phyloP scores from a whole-genome alignment of 371 early-diverging fungal species.

The Globomyces sp. region DNA sequence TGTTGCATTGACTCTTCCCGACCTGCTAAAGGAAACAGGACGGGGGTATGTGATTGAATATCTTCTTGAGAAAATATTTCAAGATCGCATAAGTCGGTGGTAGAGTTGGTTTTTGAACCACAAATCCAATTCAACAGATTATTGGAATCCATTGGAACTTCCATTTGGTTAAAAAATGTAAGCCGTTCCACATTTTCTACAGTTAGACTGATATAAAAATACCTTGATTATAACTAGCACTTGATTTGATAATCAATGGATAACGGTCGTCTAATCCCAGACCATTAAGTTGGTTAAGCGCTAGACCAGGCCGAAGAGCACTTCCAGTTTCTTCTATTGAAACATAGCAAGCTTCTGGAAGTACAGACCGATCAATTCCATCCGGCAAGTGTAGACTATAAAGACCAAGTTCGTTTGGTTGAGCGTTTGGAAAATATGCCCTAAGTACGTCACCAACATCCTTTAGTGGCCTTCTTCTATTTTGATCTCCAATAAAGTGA shows the following conservation, averaged over 20 bases:
- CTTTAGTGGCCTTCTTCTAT: not conserved
- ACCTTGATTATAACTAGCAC: too few relatives aligned
- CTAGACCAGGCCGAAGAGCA: not conserved
- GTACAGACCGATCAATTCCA: not conserved
- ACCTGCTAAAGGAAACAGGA: not conserved
- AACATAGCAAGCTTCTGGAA: not conserved
- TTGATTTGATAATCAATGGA: not conserved
- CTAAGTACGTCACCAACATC: not conserved
- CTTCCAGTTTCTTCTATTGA: not conserved
- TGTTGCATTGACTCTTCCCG: not conserved
- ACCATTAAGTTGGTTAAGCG: not conserved
- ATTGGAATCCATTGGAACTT: not conserved
- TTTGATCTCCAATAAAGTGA: constrained; percentile 15
- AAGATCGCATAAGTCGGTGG: not conserved
- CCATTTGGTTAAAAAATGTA: not conserved
- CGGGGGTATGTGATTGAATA: not conserved
- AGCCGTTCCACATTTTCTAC: too few relatives aligned
- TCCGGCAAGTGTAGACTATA: not conserved
- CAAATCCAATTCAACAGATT: not conserved
- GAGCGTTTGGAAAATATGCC: not conserved
- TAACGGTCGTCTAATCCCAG: not conserved
- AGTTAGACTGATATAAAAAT: too few relatives aligned
- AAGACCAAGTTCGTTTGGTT: not conserved
- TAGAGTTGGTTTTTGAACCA: not conserved
- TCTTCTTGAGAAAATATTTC: not conserved